Conservation (phyloP, 176 grass and related monocot genomes). For the Zizania latifolia region DNA sequence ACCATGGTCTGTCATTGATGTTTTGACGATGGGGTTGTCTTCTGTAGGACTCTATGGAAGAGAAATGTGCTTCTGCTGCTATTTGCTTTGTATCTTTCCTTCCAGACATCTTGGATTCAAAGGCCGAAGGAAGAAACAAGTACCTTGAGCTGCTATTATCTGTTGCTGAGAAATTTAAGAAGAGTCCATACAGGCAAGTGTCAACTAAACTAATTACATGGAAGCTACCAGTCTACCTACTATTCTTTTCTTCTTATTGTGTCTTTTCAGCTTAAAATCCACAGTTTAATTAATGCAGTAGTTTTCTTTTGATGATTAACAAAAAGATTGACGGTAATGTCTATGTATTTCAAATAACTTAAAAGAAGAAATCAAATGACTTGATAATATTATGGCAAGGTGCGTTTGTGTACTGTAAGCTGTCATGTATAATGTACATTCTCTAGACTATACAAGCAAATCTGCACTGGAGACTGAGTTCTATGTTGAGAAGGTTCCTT, state of each 20-base stretch:
- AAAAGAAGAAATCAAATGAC: neutral
- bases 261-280: neutral
- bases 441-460: neutral
- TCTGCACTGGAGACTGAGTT: neutral
- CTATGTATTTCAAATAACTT: neutral
- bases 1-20: neutral
- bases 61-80: conserved; percentile 88
- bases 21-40: conserved; percentile 16
- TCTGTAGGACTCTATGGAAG: conserved; percentile 83
- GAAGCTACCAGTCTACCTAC: neutral
- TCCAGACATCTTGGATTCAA: conserved; percentile 97
- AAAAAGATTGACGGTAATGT: neutral
- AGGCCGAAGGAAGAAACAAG: conserved; percentile 92
- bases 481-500: neutral
- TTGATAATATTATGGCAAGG: neutral
- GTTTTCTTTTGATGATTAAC: neutral
- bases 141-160: conserved; percentile 81
- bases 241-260: neutral
- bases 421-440: neutral
- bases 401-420: neutral
- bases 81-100: conserved; percentile 99
- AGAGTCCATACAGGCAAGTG: conserved; percentile 89
- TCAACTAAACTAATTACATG: conserved; percentile 14
- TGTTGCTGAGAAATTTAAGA: conserved; percentile 87
- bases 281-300: neutral